Conservation (phyloP, 1,284 basidiomycete genomes). For the Phlebopus sp. region DNA sequence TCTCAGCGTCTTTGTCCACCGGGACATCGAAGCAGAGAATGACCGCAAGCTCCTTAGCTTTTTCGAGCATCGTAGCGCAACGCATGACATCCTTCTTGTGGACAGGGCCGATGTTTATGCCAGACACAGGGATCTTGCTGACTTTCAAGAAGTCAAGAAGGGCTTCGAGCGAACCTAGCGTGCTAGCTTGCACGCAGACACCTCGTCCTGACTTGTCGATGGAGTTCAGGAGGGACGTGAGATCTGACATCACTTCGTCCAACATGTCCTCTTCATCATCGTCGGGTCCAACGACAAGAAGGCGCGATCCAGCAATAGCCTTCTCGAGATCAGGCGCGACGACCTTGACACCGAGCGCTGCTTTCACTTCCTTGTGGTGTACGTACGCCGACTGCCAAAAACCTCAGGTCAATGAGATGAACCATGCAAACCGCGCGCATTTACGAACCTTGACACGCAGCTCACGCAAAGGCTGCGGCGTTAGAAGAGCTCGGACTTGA, state of each 20-base stretch:
- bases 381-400: slow-evolving; percentile 83
- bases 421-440: slow-evolving; percentile 1
- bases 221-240: slow-evolving; percentile 86
- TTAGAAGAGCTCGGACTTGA: slow-evolving; percentile 90
- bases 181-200: slow-evolving; percentile 97
- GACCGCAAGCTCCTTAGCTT: slow-evolving; percentile 92
- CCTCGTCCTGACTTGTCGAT: slow-evolving; percentile 95
- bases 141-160: slow-evolving; percentile 92
- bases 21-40: slow-evolving; percentile 97
- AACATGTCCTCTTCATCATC: slow-evolving; percentile 95
- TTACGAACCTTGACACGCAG: slow-evolving; percentile 87
- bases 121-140: slow-evolving; percentile 97
- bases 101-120: slow-evolving; percentile 98
- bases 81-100: slow-evolving; percentile 97
- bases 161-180: slow-evolving; percentile 96
- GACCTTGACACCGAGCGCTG: slow-evolving; percentile 97
- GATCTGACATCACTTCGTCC: slow-evolving; percentile 96
- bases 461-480: slow-evolving; percentile 95
- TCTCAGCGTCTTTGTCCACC: slow-evolving; percentile 91
- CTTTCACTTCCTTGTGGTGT: slow-evolving; percentile 98
- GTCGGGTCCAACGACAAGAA: slow-evolving; percentile 90
- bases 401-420: slow-evolving; percentile 4
- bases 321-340: slow-evolving; percentile 96
- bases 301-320: slow-evolving; percentile 96
- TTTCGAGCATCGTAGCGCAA: slow-evolving; percentile 92